Evolutionary conservation across 176 grass and related monocot genomes (phyloP), one percentile per base, ranked within the genome.

Genomic region (Cenchrus fungigraminus): DNA sequence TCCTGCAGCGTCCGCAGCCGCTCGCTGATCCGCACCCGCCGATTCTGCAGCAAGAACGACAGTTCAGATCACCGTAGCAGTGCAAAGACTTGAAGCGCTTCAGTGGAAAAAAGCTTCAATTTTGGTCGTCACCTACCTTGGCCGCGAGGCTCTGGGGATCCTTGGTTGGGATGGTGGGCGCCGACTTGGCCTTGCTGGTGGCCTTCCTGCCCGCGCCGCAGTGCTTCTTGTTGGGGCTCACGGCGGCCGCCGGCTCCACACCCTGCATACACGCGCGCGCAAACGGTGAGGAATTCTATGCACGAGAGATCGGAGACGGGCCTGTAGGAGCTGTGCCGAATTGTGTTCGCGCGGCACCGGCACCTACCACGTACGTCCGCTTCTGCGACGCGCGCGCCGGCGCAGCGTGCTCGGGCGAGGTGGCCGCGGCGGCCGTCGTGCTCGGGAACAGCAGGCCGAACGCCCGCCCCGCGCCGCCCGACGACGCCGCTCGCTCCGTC

Each of bases 21-120:
- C 72, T 98, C 97, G 49, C 97, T 95, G 51, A 98, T 98, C 77
- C 92, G 61, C 78, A 95, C 97, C 34, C 97, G 83, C 40, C 97
- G 93, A 54, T 85, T 92, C 97, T 99, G 76, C 77, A 74, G 49
- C 68, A 17, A 54, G 13, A 17, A 56, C 54, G 12, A 19, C 13
- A 65, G 3, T 64, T 81, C 74, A 62, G 54, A 77, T 43, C 60
- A 85, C 0, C 44, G 34, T 6, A 65, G 47, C 9, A 58, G 37
- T 3, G 52, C 55, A 12, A 70, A 65, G 28, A 65, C 80, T n/a
- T 79, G 15, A 25, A 47, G 59, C 12, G 10, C 11, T 45, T 49
- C 68, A 2, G n/a, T 32, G 6, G 32, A 60, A 8, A 17, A 28
- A 28, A 15, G 9, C 17, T 56, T 11, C 20, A 12, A 12, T 20